A percentile compares a stretch with the other conserved stretches of the same genome.
Conservation (phyloP, 192 early-diverging fungal genomes). For the Backusella tarrabulga region DNA sequence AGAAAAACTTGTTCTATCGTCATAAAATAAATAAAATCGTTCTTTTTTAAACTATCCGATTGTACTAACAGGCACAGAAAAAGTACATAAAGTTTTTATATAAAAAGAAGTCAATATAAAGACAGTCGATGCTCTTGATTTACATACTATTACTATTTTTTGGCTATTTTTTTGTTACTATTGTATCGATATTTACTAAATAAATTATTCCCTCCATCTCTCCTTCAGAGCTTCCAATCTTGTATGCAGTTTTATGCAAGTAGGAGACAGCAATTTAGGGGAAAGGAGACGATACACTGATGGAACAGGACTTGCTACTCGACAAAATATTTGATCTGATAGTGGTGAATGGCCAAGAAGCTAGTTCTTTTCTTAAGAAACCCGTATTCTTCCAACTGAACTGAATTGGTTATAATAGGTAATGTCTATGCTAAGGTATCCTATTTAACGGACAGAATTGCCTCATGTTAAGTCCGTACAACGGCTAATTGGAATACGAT, state of each 20-base stretch:
- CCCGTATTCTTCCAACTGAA: too few species aligned
- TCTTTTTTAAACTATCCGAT: background rate
- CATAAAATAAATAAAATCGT: background rate
- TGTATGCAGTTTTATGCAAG: background rate
- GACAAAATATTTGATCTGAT: background rate
- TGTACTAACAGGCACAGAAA: too few species aligned
- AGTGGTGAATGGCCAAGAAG: background rate
- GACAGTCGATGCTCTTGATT: too few species aligned
- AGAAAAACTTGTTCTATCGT: background rate
- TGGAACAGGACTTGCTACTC: background rate
- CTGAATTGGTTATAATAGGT: background rate
- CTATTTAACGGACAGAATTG: background rate
- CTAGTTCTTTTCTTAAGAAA: too few species aligned
- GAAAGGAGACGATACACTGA: background rate
- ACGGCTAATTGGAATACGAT: background rate
- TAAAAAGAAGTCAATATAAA: too few species aligned
- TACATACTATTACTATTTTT: too few species aligned
- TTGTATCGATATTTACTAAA: background rate
- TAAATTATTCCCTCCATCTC: background rate
- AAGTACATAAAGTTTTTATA: too few species aligned
- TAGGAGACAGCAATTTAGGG: background rate
- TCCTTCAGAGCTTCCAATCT: background rate
- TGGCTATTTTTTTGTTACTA: too few species aligned
- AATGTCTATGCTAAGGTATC: background rate
- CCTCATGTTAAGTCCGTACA: background rate